These are phyloP conservation scores for Begonia masoniana DNA, from an alignment of 306 rosid species.

Conservation along the genomic window DNA sequence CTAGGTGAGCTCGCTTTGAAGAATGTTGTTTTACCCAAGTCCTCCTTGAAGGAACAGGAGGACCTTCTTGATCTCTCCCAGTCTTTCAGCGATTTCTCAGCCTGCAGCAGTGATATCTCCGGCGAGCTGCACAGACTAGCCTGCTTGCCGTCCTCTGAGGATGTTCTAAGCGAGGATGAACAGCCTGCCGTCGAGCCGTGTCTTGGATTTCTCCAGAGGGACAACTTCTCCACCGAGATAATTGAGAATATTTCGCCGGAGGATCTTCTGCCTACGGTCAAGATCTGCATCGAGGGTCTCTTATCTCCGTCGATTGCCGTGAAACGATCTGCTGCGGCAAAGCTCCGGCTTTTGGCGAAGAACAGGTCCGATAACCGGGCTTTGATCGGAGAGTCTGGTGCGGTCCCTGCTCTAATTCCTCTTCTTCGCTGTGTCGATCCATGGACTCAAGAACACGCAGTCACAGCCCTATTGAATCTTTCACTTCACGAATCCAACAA, in stretches of 20 bases:
- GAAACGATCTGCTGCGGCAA: conserved; percentile 83
- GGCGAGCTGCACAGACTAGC: conserved; percentile 77
- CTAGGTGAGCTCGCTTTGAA: conserved; percentile 70
- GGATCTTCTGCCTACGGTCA: conserved; percentile 93
- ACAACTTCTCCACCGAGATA: conserved; percentile 76
- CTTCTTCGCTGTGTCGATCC: conserved; percentile 80
- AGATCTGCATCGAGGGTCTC: conserved; percentile 73
- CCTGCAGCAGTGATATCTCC: conserved; percentile 79
- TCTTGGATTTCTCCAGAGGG: conserved; percentile 68
- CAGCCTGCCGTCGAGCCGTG: conserved; percentile 55
- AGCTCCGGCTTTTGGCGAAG: conserved; percentile 63
- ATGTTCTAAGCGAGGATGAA: conserved; percentile 2
- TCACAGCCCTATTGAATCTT: conserved; percentile 66
- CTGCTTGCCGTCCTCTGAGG: conserved; percentile 44
- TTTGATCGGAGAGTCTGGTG: conserved; percentile 78
- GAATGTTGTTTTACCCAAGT: conserved; percentile 19
- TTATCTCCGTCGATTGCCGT: conserved; percentile 55
- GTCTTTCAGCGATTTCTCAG: conserved; percentile 74
- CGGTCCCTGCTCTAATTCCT: conserved; percentile 65
- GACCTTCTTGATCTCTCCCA: conserved; percentile 55
- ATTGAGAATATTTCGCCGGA: conserved; percentile 92
- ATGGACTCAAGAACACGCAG: conserved; percentile 77
- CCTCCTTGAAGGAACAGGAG: conserved; percentile 36
- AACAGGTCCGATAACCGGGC: conserved; percentile 71
- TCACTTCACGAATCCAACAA: conserved; percentile 70